These are phyloP conservation scores for Wilhelminamyces savonicus DNA, from an alignment of 805 yeast genomes.

Conservation along the genomic window DNA sequence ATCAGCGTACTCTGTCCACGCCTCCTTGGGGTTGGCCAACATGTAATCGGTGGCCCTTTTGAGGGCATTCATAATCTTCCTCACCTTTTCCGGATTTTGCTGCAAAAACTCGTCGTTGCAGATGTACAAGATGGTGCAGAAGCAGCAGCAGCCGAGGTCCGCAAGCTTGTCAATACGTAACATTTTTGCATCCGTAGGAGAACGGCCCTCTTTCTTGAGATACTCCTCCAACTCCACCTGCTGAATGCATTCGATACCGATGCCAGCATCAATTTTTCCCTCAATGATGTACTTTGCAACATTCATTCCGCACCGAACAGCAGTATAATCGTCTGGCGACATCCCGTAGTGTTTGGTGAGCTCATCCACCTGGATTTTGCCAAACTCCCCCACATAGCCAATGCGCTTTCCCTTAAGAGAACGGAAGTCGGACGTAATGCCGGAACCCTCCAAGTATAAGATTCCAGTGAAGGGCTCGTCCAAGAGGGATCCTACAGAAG, in stretches of 20 bases:
- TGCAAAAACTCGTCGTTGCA: constrained; percentile 44
- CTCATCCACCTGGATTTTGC: constrained; percentile 53
- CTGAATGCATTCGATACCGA: constrained; percentile 55
- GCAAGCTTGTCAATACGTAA: constrained; percentile 51
- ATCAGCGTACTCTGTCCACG: constrained; percentile 40
- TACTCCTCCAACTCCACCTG: constrained; percentile 53
- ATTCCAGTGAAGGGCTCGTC: constrained; percentile 57
- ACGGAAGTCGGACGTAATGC: constrained; percentile 45
- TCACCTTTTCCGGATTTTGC: constrained; percentile 40
- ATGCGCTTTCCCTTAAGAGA: constrained; percentile 48
- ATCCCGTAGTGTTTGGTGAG: constrained; percentile 50
- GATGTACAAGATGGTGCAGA: constrained; percentile 51
- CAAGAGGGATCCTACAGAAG: constrained; percentile 47
- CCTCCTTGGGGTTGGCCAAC: constrained; percentile 35
- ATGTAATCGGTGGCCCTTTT: constrained; percentile 48
- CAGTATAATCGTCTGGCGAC: constrained; percentile 50
- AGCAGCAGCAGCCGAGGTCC: constrained; percentile 53
- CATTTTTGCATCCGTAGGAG: constrained; percentile 45
- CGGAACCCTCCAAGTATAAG: constrained; percentile 43
- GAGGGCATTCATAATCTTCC: constrained; percentile 39
- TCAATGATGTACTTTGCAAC: constrained; percentile 51
- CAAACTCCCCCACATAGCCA: constrained; percentile 56
- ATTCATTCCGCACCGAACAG: constrained; percentile 56
- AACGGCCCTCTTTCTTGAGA: constrained; percentile 36
- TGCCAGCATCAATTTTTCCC: constrained; percentile 51